phyloP scores from a whole-genome alignment of 768 basidiomycete species.

The Suillus spraguei region DNA sequence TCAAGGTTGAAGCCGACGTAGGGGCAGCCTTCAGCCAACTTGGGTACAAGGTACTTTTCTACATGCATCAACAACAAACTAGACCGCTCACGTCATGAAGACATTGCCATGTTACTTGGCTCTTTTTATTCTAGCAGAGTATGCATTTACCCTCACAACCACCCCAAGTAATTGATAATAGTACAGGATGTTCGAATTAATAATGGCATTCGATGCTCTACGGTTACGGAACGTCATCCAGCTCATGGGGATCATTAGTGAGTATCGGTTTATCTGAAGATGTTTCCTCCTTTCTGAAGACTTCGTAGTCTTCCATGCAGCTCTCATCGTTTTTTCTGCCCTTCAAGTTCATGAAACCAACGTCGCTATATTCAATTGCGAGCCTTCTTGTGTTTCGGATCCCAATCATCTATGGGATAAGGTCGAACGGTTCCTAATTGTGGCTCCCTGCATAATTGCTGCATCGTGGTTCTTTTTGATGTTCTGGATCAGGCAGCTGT shows the following conservation, averaged over 20 bases:
- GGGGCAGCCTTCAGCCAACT: slow-evolving; percentile 20
- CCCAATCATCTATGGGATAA: slow-evolving; percentile 56
- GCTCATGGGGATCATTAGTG: slow-evolving; percentile 71
- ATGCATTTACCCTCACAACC: slow-evolving; percentile 15
- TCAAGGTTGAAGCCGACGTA: slow-evolving; percentile 49
- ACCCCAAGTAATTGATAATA: background rate
- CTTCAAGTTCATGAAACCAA: slow-evolving; percentile 80
- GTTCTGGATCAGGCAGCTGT: slow-evolving; percentile 72
- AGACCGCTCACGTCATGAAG: slow-evolving; percentile 36
- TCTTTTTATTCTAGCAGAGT: slow-evolving; percentile 84
- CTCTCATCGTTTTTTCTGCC: slow-evolving; percentile 71
- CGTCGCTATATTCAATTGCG: slow-evolving; percentile 50
- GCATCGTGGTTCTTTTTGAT: slow-evolving; percentile 66
- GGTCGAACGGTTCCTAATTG: slow-evolving; percentile 70
- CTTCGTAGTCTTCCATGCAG: slow-evolving; percentile 64
- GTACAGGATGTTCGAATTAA: slow-evolving; percentile 73
- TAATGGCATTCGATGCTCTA: slow-evolving; percentile 85
- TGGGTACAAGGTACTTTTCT: slow-evolving; percentile 53
- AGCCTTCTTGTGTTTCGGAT: slow-evolving; percentile 39
- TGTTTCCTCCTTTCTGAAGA: slow-evolving; percentile 11
- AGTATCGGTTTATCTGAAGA: slow-evolving; percentile 21
- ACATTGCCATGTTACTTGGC: slow-evolving; percentile 86
- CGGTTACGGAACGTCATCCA: slow-evolving; percentile 79
- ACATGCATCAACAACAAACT: background rate
- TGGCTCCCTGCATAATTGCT: slow-evolving; percentile 69